Base-by-base conservation (phyloP, 2,329 filamentous ascomycete genomes). In the Ophiocordyceps sinensis region DNA sequence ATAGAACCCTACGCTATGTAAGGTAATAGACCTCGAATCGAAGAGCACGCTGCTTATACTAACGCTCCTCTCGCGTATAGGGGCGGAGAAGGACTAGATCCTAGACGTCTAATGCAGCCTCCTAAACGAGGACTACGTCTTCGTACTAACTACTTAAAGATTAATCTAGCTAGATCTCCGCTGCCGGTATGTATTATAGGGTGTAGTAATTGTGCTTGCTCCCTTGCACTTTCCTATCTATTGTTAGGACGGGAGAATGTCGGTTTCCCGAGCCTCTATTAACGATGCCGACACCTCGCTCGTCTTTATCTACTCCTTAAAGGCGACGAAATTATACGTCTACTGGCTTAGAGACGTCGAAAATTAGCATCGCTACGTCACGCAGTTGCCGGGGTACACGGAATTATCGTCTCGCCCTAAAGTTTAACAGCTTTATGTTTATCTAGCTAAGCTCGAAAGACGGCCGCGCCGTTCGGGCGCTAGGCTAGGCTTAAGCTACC, bases 91-190 rank as follows among this genome's bases (percentile, higher is more conserved):
- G 23, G 64, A 67, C 39, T 50, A 47, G 14, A 71, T 85, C 38
- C 53, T 85, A 43, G 72, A 82, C 50, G 52, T 78, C 2, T 65
- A 66, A 46, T 49, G 57, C 8, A 72, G 71, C 43, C 66, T 67
- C 1, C 51, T 56, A 3, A 60, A 68, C 41, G 58, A 62, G 5
- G 60, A 63, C 23, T 66, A 73, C n/a, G 50, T 77, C 2, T 73
- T 78, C 43, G 59, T 83, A 10, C 58, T 84, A 37, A 84, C 77
- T 1, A 68, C 66, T 12, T 62, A 61, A 0, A 61, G 61, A 23
- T 42, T 82, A 0, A 59, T 69, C 29, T 65, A 72, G 60, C 47
- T 75, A n/a, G 60, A 67, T 38, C 50, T 72, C 13, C 54, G 49
- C 39, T 44, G 43, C 37, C 41, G 45, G 10, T 41, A 41, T 7